These are phyloP conservation scores for Amoeboaphelidium occidentale DNA, from an alignment of 371 early-diverging fungal genomes.

Conservation along the genomic window DNA sequence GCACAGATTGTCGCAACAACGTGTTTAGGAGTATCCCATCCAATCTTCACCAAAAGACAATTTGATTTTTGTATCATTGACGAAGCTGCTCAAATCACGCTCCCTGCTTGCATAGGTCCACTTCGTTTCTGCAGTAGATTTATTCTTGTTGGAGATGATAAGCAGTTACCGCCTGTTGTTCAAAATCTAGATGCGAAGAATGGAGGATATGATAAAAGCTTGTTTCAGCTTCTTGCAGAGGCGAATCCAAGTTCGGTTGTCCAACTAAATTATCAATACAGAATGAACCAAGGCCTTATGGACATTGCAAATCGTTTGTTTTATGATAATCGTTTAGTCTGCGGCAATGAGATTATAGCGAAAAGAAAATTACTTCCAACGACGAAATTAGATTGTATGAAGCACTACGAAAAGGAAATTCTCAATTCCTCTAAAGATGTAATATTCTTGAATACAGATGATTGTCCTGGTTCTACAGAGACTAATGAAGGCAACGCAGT, in stretches of 20 bases:
- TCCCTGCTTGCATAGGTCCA: conserved; percentile 84
- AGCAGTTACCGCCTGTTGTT: conserved; percentile 90
- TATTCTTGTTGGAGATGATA: conserved; percentile 93
- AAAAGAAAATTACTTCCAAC: conserved; percentile 19
- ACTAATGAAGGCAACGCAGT: conserved; percentile 21
- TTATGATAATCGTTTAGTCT: conserved; percentile 48
- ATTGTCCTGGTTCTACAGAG: conserved; percentile 26
- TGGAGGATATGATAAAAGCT: conserved; percentile 21
- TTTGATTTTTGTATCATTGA: conserved; percentile 98
- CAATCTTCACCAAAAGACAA: conserved; percentile 26
- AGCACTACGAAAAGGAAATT: neutral
- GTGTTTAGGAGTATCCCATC: conserved; percentile 42
- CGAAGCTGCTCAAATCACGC: conserved; percentile 91
- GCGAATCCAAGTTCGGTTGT: conserved; percentile 51
- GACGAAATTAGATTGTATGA: neutral
- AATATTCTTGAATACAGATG: conserved; percentile 61
- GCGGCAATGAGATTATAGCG: conserved; percentile 42
- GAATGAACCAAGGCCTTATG: conserved; percentile 92
- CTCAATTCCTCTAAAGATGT: conserved; percentile 16
- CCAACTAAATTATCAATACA: conserved; percentile 69
- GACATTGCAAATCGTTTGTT: conserved; percentile 56
- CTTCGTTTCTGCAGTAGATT: conserved; percentile 53
- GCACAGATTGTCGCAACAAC: conserved; percentile 63
- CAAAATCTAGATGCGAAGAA: conserved; percentile 22
- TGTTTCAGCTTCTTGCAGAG: conserved; percentile 56